Evolutionary conservation across 1,284 basidiomycete genomes (phyloP), one percentile per base, ranked within the genome.

Genomic region (Ustilago sp.): DNA sequence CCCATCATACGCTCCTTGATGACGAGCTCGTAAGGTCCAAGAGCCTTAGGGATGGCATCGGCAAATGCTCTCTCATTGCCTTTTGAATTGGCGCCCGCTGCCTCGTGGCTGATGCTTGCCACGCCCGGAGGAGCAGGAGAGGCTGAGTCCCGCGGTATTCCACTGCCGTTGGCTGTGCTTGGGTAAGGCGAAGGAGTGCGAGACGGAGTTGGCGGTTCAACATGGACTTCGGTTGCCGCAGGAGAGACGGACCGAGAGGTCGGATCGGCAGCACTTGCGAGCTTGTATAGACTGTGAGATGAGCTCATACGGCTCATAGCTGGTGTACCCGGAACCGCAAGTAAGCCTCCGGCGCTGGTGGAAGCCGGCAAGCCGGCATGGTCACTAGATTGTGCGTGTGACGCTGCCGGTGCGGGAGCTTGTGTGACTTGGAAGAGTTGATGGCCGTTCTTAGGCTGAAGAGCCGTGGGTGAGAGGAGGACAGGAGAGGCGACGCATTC

Each of bases 1-100:
- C 94, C 94, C 92, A 95, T 93, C 88, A 95, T 89, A 13, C 94
- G 89, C 77, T 95, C 93, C 85, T 95, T 95, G 59, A 90, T 89
- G 23, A 94, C 88, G 13, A 94, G 88, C 80, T 92, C 89, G 81
- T 95, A 95, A 5, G 93, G 93, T 1, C 83, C 83, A 2, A 85
- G 56, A 8, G 63, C 50, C 19, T 63, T 68, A 0, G 83, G 83
- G 2, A 77, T 71, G 3, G 66, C 65, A 57, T 83, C 81, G n/a
- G 67, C 50, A 19, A 66, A 51, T 2, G 59, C 39, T 32, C 47
- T 55, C 8, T 62, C 71, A 23, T 50, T 32, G 2, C n/a, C 35
- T 8, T 60, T 48, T 7, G 7, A 58, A 31, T 6, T 13, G 4
- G 7, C 28, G 9, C 19, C 48, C 23, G 59, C 47, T 34, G 59